Evolutionary conservation across 257 asterid genomes (phyloP).

Genomic region (Petunia axillaris): DNA sequence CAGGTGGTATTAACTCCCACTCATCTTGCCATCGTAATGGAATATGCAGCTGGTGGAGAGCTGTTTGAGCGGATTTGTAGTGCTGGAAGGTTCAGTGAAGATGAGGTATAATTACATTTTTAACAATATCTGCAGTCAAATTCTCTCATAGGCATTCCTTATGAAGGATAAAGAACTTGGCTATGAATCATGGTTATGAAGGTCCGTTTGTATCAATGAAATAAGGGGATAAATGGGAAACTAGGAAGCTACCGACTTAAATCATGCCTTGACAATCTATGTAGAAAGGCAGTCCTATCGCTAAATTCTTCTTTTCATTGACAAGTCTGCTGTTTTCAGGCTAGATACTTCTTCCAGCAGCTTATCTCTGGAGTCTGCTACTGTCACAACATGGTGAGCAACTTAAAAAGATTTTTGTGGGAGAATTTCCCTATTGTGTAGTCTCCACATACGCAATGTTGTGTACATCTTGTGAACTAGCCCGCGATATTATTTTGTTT

Average conservation of each 20-base stretch:
- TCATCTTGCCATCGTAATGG: slow-evolving; percentile 79
- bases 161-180: no score
- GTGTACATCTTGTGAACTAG: not conserved
- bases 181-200: no score
- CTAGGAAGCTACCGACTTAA: no score
- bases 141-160: not conserved
- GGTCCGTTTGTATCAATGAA: no score
- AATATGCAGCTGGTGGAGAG: slow-evolving; percentile 86
- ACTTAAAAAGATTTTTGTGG: not conserved
- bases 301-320: not conserved
- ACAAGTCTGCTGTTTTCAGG: slow-evolving; percentile 40
- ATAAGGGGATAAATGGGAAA: no score
- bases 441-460: no score
- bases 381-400: slow-evolving; percentile 61
- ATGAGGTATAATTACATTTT: slow-evolving; percentile 50
- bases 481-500: slow-evolving; percentile 6
- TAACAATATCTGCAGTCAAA: not conserved
- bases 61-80: slow-evolving; percentile 76
- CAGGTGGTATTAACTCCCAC: slow-evolving; percentile 76
- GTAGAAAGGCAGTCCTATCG: no score
- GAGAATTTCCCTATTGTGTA: no score
- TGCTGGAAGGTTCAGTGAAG: slow-evolving; percentile 83
- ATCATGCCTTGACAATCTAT: no score
- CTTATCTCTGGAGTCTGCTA: slow-evolving; percentile 64
- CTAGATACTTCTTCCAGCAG: slow-evolving; percentile 43